These are phyloP conservation scores for Globisporangium rhizosaccharum DNA, from an alignment of 352 stramenopile species.

Conservation along the genomic window DNA sequence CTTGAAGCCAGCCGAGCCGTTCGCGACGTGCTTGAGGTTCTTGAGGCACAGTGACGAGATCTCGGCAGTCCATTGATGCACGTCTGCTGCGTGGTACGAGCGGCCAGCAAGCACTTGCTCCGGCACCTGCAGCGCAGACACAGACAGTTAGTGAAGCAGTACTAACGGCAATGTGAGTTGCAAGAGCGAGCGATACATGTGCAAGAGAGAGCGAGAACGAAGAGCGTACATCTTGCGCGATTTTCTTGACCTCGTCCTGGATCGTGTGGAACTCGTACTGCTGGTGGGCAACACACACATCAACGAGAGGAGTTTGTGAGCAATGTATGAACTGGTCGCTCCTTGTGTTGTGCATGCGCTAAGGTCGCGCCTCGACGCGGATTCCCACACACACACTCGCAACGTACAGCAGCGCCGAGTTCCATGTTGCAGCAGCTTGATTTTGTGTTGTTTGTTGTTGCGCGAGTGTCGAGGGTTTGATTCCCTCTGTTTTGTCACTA, in stretches of 20 bases:
- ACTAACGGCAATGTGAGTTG: neutral
- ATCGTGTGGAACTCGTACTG: conserved; percentile 84
- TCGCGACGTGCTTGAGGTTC: conserved; percentile 76
- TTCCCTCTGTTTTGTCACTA: neutral
- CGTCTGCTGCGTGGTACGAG: conserved; percentile 76
- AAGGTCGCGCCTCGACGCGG: too few species aligned
- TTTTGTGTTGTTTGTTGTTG: neutral
- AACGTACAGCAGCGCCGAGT: conserved; percentile 34
- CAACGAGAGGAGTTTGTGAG: neutral
- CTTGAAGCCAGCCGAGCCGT: conserved; percentile 85
- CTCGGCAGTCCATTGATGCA: conserved; percentile 72
- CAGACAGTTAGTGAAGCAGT: neutral
- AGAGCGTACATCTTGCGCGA: conserved; percentile 57
- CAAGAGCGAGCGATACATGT: neutral
- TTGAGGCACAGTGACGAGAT: conserved; percentile 81
- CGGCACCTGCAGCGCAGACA: conserved; percentile 38
- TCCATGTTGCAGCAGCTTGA: conserved; percentile 27
- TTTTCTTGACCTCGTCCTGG: conserved; percentile 85
- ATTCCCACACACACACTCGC: neutral
- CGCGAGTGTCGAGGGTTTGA: neutral
- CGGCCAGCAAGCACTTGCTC: conserved; percentile 60
- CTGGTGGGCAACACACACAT: neutral
- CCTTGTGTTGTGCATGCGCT: neutral
- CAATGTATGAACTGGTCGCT: neutral
- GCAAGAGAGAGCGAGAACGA: neutral